Base-by-base conservation (phyloP, 1,139 yeast species). In the Kodamaea derodonti region DNA sequence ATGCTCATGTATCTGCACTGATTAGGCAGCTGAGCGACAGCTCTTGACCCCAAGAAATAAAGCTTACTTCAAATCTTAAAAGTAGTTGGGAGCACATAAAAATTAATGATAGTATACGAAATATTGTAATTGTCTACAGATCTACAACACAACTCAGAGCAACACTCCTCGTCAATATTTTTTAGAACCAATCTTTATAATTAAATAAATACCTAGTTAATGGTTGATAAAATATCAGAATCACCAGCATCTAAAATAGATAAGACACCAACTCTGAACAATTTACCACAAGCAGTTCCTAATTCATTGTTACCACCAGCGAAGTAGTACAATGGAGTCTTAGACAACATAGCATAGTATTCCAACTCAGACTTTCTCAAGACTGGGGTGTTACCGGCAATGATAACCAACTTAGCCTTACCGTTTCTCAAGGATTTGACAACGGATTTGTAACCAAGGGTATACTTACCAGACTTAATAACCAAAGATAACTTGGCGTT, bases 271-370 rank as follows among this genome's bases (percentile, higher is more conserved):
- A 92, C 98, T 80, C 97, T 90, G 97, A 94, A 92, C 67, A 92
- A 88, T 78, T 86, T 90, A 88, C 99, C 99, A 75, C 97, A 92
- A 58, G 96, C 96, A 62, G 99, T 94, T 80, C 98, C 97, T 67
- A 92, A 87, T 78, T 90, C 97, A 77, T 90, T 90, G 97, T 90
- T 90, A 75, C 97, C 95, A 79, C 97, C 98, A 75, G 85, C 95
- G 95, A 90, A 92, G 83, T 80, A 82, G 95, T 90, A 92, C 62
- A 92, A 95, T 67, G 80, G 82, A 69, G 97, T 87, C 87, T 90
- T 92, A 69, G 98, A 86, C 74, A 92, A 84, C 98, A 92, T 92
- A 65, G 98, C 97, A 90, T 94, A 94, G 84, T 92, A 92, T 83
- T 94, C 98, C 74, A 92, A 84, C 82, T 92, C 99, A 58, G 97